phyloP scores from a whole-genome alignment of 352 stramenopile species.

The Phytopythium cucurbitacearum region DNA sequence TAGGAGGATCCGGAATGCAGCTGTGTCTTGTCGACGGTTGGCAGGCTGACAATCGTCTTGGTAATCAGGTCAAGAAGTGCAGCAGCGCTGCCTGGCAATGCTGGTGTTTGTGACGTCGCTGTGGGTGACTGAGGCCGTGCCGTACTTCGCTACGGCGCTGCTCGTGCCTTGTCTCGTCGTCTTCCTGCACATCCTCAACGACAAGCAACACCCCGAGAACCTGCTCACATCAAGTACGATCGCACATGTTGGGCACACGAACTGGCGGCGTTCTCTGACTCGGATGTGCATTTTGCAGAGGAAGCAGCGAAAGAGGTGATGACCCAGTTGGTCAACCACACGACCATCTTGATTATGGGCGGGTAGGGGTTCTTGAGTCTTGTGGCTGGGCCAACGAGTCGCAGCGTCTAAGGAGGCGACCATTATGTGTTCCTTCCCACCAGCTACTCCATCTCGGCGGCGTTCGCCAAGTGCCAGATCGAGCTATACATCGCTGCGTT shows the following conservation, averaged over 20 bases:
- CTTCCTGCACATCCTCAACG: slow-evolving; percentile 85
- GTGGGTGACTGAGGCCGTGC: slow-evolving; percentile 89
- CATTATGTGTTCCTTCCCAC: not conserved
- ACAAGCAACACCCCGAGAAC: slow-evolving; percentile 66
- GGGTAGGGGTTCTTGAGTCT: slow-evolving; percentile 35
- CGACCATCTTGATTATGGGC: slow-evolving; percentile 91
- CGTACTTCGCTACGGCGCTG: slow-evolving; percentile 90
- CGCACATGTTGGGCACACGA: no score
- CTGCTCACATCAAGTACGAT: slow-evolving; percentile 73
- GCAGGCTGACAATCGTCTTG: not conserved
- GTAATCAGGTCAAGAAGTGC: slow-evolving; percentile 55
- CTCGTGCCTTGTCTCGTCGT: slow-evolving; percentile 87
- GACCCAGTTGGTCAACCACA: slow-evolving; percentile 89
- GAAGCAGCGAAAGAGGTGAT: slow-evolving; percentile 87
- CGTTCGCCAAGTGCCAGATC: slow-evolving; percentile 90
- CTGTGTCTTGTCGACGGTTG: not conserved
- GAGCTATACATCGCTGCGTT: slow-evolving; percentile 89
- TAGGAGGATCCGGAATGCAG: slow-evolving; percentile 7
- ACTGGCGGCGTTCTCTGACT: no score
- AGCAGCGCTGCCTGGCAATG: slow-evolving; percentile 87
- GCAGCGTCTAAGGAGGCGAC: not conserved
- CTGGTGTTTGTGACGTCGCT: slow-evolving; percentile 87
- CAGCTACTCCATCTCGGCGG: slow-evolving; percentile 85
- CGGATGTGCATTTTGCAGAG: slow-evolving; percentile 19
- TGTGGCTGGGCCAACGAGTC: not conserved